phyloP scores from a whole-genome alignment of 2,329 filamentous ascomycete genomes.

The Chaetomium globosum region DNA sequence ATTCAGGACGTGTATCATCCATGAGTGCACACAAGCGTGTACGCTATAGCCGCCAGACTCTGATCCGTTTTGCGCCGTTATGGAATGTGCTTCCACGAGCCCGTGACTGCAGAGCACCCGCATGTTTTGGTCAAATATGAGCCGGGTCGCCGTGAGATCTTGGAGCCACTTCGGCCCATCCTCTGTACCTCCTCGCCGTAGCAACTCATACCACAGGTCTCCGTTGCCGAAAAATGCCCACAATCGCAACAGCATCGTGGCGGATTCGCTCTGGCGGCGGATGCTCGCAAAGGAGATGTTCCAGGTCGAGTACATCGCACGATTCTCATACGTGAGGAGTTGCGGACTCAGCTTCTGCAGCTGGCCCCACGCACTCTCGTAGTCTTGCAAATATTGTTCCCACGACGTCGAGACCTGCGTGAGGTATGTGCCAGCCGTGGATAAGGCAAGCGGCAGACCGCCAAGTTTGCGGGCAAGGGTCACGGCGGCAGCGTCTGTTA shows the following conservation, averaged over 20 bases:
- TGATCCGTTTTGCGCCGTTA: background rate
- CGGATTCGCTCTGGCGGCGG: background rate
- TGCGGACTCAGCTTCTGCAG: slow-evolving; percentile 2
- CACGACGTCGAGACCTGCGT: slow-evolving; percentile 1
- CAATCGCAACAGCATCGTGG: slow-evolving; percentile 7
- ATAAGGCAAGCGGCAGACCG: slow-evolving; percentile 11
- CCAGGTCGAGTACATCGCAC: slow-evolving; percentile 9
- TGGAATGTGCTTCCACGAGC: slow-evolving; percentile 6
- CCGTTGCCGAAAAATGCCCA: slow-evolving; percentile 10
- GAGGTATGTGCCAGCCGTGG: slow-evolving; percentile 11
- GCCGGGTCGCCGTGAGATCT: slow-evolving; percentile 3
- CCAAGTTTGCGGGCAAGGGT: slow-evolving; percentile 9
- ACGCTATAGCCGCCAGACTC: slow-evolving; percentile 13
- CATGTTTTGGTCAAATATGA: slow-evolving; percentile 1
- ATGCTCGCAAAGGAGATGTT: slow-evolving; percentile 4
- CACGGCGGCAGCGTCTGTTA: slow-evolving; percentile 5
- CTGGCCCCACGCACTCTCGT: background rate
- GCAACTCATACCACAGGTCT: slow-evolving; percentile 11
- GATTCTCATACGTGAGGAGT: slow-evolving; percentile 9
- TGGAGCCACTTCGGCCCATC: slow-evolving; percentile 3
- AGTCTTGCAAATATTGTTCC: slow-evolving; percentile 1
- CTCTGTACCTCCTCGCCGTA: background rate
- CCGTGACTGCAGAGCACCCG: slow-evolving; percentile 4
- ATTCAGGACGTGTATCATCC: slow-evolving; percentile 19
- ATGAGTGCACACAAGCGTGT: slow-evolving; percentile 16